phyloP scores from a whole-genome alignment of 2,329 filamentous ascomycete genomes.

The Fusarium sambucinum region DNA sequence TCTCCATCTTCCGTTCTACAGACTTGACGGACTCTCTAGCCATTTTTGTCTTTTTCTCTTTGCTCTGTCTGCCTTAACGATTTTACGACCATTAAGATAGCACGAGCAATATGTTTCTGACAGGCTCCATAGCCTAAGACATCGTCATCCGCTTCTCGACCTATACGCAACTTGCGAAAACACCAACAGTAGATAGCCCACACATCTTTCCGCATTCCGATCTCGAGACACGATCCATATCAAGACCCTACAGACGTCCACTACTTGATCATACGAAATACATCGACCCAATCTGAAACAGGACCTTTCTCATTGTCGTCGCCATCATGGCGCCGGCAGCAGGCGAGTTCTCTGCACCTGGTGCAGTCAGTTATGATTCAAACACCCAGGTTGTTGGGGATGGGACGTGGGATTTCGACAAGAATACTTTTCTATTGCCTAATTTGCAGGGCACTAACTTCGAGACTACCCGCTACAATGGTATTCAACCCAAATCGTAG shows the following conservation, averaged over 20 bases:
- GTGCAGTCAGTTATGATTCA: conserved; percentile 78
- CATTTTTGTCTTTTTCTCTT: conserved; percentile 1
- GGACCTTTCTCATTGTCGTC: conserved; percentile 50
- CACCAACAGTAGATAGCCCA: conserved; percentile 12
- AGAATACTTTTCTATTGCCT: conserved; percentile 82
- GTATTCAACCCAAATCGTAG: conserved; percentile 57
- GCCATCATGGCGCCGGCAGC: conserved; percentile 71
- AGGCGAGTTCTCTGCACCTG: conserved; percentile 74
- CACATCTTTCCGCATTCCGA: conserved; percentile 33
- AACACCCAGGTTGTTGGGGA: conserved; percentile 82
- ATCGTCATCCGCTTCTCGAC: conserved; percentile 24
- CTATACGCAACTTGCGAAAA: conserved; percentile 8
- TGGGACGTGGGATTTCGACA: conserved; percentile 83
- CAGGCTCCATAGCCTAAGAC: conserved; percentile 33
- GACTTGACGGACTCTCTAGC: not conserved
- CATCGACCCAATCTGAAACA: conserved; percentile 41
- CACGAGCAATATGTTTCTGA: conserved; percentile 24
- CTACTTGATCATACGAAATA: conserved; percentile 15
- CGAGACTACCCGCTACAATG: conserved; percentile 87
- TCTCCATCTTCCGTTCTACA: conserved; percentile 8
- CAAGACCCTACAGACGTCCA: conserved; percentile 1
- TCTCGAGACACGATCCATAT: conserved; percentile 19
- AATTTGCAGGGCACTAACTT: conserved; percentile 82
- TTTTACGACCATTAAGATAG: conserved; percentile 6
- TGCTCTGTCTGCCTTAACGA: conserved; percentile 1